Evolutionary conservation across 106 monocot species (phyloP), one percentile per base, ranked within the genome.

Genomic region (Dendrobium nobile): DNA sequence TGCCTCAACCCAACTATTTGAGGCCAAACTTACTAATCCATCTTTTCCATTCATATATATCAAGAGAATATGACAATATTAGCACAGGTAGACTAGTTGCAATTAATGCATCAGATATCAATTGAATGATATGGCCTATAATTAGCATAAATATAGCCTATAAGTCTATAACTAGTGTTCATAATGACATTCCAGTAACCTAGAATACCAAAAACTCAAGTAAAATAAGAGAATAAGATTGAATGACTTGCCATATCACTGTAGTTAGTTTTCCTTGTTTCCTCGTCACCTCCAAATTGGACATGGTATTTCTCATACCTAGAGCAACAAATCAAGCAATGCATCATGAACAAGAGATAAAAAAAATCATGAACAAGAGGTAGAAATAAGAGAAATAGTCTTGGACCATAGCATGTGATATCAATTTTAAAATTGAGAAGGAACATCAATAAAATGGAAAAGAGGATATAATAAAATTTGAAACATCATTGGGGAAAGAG

Each of bases 301-400:
- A 55, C 75, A 85, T 94, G 94, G 61, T 94, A 94, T 20, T 94
- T 88, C 85, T 94, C 94, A 84, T 94, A 94, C 84, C 94, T 94
- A 77, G 44, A 26, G 43, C 67, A 70, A 78, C 41, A 10, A 77
- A 45, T 51, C 24, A 54, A 45, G 17, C 43, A 82, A 65, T 37
- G 1, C 4, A 28, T 11, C 13, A 70, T 37, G 4, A 70, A 33
- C 2, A 70, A 13, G 37, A 68, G 33, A 13, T 20, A 33, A 31
- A 31, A 28, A 31, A 31, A 31, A 31, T 31, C 31, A 31, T 31
- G 31, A 31, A 31, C 31, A 31, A n/a, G n/a, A n/a, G n/a, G n/a
- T n/a, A n/a, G 24, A 11, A 27, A 67, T 31, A 67, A 19, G 3
- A 67, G 9, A 5, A 31, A 2, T 22, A 59, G 28, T 27, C 28